Evolutionary conservation across 805 yeast genomes (phyloP), one percentile per base, ranked within the genome.

Genomic region (Spathaspora gorwiae): DNA sequence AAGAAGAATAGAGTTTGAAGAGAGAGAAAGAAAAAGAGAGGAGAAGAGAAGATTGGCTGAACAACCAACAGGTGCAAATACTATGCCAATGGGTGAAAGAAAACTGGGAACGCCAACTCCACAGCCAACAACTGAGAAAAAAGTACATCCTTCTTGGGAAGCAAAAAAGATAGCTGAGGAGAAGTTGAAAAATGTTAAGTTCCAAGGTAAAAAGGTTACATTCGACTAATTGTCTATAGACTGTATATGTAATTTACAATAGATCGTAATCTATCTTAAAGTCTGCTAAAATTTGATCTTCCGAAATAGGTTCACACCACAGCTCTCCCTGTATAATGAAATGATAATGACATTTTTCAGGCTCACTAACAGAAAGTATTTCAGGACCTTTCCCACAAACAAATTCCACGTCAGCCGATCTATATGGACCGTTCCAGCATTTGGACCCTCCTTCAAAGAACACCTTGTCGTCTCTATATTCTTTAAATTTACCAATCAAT

Each of bases 71-170:
- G 75, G 76, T n/a, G 59, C 71, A 37, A 67, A 64, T 48, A 59
- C 57, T 37, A 61, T 64, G 6, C 75, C 74, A 24, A 55, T 73
- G 37, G 76, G 76, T 33, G 64, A 53, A 30, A 62, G 73, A 47
- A 56, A 54, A 30, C 53, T 44, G 33, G 44, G 39, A 30, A 42
- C 43, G 11, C 36, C 44, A 6, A 44, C 47, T 10, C 34, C 50
- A 24, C 40, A 24, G 9, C 37, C 46, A 1, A 39, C 48, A 11
- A 47, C 46, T 5, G 45, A 42, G 8, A 42, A 49, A 38, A 48
- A 43, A 15, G 46, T 86, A 52, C 99, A 94, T 78, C 99, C 99
- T n/a, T 94, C 99, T 2, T 94, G 99, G 99, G 83, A 80, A 55
- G 99, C 99, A 19, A 87, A 87, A 70, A 81, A 78, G 68, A 66